Evolutionary conservation across 2,329 filamentous ascomycete species (phyloP).

Genomic region (Talaromyces sp.): DNA sequence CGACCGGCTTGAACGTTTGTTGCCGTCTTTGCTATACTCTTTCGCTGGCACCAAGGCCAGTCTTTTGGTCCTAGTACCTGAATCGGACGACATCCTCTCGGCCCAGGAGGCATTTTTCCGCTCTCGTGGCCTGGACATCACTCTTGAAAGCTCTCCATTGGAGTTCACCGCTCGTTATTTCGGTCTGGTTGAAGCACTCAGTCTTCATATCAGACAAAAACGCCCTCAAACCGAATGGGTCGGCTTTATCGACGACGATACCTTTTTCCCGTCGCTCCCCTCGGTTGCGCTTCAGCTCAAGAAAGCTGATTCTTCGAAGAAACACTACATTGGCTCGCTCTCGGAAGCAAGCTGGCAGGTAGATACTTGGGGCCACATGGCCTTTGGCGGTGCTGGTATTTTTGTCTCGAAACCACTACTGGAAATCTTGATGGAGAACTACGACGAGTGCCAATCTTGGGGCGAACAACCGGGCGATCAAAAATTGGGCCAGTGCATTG

Average conservation of each 20-base stretch:
- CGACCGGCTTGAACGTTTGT: constrained; percentile 37
- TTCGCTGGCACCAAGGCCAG: constrained; percentile 39
- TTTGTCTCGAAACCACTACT: constrained; percentile 40
- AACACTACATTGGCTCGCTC: constrained; percentile 41
- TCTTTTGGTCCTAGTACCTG: constrained; percentile 38
- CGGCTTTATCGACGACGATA: constrained; percentile 42
- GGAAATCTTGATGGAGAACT: constrained; percentile 33
- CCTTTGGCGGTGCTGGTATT: constrained; percentile 42
- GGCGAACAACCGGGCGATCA: constrained; percentile 42
- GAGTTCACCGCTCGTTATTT: constrained; percentile 42
- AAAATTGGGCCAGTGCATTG: constrained; percentile 41
- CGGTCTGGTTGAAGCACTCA: constrained; percentile 38
- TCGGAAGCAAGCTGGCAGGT: constrained; percentile 43
- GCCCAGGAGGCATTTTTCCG: constrained; percentile 40
- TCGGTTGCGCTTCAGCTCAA: constrained; percentile 35
- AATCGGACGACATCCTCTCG: constrained; percentile 36
- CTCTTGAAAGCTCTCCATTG: constrained; percentile 35
- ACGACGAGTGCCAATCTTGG: constrained; percentile 40
- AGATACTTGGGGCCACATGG: constrained; percentile 40
- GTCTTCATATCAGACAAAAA: constrained; percentile 33
- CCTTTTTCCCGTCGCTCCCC: constrained; percentile 39
- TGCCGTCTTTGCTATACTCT: constrained; percentile 40
- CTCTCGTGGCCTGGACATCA: constrained; percentile 38
- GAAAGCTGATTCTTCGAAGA: constrained; percentile 35
- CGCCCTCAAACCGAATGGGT: constrained; percentile 40